Conservation (phyloP, 2,329 filamentous ascomycete genomes). For the Exophiala phaeomuriformis region DNA sequence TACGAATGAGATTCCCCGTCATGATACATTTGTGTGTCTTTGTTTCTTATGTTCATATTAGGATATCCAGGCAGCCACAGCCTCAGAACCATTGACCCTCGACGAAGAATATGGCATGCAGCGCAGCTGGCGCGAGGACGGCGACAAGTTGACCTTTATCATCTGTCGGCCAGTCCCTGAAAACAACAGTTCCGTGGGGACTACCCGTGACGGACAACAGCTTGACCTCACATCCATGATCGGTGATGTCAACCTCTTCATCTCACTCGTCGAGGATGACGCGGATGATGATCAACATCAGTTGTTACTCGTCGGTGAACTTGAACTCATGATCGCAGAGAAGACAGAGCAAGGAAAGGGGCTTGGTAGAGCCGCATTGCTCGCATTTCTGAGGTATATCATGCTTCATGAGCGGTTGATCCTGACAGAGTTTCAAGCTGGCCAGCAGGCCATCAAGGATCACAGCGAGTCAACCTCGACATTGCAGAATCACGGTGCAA, state of each 20-base stretch:
- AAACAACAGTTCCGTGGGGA: slow-evolving; percentile 3
- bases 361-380: slow-evolving; percentile 57
- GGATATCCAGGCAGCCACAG: slow-evolving; percentile 74
- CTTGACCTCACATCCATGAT: slow-evolving; percentile 57
- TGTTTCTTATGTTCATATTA: slow-evolving; percentile 29
- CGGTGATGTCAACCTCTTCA: slow-evolving; percentile 75
- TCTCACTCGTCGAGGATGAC: slow-evolving; percentile 48
- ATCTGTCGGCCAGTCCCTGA: slow-evolving; percentile 31
- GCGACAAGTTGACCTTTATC: slow-evolving; percentile 91
- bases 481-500: background rate
- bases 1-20: slow-evolving; percentile 29
- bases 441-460: slow-evolving; percentile 13
- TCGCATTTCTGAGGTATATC: slow-evolving; percentile 65
- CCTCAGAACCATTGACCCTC: slow-evolving; percentile 74
- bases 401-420: slow-evolving; percentile 47
- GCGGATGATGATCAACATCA: slow-evolving; percentile 28
- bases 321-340: slow-evolving; percentile 80
- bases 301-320: slow-evolving; percentile 52
- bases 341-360: slow-evolving; percentile 53
- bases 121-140: slow-evolving; percentile 69
- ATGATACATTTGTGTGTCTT: background rate
- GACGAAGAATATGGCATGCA: slow-evolving; percentile 87
- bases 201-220: slow-evolving; percentile 31
- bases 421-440: slow-evolving; percentile 46
- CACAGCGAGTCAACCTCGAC: background rate